Base-by-base conservation (phyloP, 2,329 filamentous ascomycete species). In the Alternaria angustiovoidea region DNA sequence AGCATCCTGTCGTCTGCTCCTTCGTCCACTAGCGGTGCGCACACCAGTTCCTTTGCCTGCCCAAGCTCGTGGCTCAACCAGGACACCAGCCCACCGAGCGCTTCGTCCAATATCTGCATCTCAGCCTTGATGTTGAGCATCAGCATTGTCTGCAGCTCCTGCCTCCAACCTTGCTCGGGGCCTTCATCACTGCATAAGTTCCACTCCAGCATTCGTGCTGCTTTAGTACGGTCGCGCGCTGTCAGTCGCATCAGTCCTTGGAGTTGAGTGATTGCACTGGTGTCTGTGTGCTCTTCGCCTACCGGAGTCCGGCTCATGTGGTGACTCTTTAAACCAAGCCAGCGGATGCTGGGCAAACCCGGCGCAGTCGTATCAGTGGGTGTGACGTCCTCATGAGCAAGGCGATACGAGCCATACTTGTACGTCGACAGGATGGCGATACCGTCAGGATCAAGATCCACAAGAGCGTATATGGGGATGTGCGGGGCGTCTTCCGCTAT, bases 371-470 rank as follows among this genome's bases (percentile, higher is more conserved):
- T 64, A 42, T 63, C 67, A 22, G 78, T 80, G 1, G 83, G 73
- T 34, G 82, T 75, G 3, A 75, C 74, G 57, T 81, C 79, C 71
- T 92, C 89, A 67, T 92, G 88, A 0, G 83, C 78, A 0, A 91
- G 80, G 7, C 82, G 81, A 14, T 80, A 81, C n/a, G 90, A 92
- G 7, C 91, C 90, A 62, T 88, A 81, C 63, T 88, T 90, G 80
- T 94, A 95, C 16, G 88, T 92, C 5, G 86, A 86, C 65, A 92
- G 81, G 41, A 96, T 95, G 3, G 85, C 86, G 28, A 94, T 77
- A 0, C 92, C 92, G 63, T 94, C 87, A 0, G 91, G 91, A 67
- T 95, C 92, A 60, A 87, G 91, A 69, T 96, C 92, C 2, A 91
- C 85, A 0, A 95, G 80, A 0, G 84, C 86, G 53, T 87, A 84